Percentiles rank a stretch among this genome's conserved stretches.
phyloP scores from a whole-genome alignment of 2,329 filamentous ascomycete species.

The Fusarium luffae region DNA sequence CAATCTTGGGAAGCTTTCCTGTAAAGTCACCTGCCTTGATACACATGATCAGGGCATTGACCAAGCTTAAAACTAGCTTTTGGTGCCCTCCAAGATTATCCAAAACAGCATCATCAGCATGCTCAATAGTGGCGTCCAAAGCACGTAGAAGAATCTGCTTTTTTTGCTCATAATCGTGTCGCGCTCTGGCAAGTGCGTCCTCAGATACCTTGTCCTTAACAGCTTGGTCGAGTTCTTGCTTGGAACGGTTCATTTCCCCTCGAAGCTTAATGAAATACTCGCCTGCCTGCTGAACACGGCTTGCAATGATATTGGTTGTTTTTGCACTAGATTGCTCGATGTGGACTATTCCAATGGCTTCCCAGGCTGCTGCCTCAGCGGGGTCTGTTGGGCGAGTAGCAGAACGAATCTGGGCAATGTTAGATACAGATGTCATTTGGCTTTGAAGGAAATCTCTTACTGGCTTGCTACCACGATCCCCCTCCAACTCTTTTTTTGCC shows the following conservation, averaged over 20 bases:
- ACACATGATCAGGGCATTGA: conserved; percentile 65
- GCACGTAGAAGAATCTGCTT: conserved; percentile 62
- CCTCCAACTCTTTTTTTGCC: conserved; percentile 56
- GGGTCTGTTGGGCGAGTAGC: conserved; percentile 57
- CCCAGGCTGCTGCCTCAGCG: conserved; percentile 63
- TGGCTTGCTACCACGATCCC: conserved; percentile 53
- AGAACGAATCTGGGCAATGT: conserved; percentile 51
- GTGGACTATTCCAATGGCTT: conserved; percentile 62
- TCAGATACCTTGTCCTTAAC: conserved; percentile 56
- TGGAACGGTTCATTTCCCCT: conserved; percentile 59
- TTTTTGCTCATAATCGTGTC: conserved; percentile 56
- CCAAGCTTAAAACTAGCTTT: conserved; percentile 66
- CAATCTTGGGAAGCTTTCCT: conserved; percentile 64
- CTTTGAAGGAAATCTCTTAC: conserved; percentile 43
- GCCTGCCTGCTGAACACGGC: conserved; percentile 62
- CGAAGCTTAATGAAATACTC: conserved; percentile 62
- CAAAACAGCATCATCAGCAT: conserved; percentile 66
- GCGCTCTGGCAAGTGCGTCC: conserved; percentile 52
- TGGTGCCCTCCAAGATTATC: conserved; percentile 68
- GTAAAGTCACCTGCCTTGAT: conserved; percentile 64
- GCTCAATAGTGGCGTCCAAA: conserved; percentile 64
- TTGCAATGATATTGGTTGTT: conserved; percentile 56
- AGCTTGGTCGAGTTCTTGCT: conserved; percentile 57
- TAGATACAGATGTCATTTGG: not conserved
- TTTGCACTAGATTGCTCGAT: conserved; percentile 56